A percentile compares a stretch with the other conserved stretches of the same genome.
Evolutionary conservation across 495 filamentous ascomycete species (phyloP).

Genomic region (Filosporella fistucella): DNA sequence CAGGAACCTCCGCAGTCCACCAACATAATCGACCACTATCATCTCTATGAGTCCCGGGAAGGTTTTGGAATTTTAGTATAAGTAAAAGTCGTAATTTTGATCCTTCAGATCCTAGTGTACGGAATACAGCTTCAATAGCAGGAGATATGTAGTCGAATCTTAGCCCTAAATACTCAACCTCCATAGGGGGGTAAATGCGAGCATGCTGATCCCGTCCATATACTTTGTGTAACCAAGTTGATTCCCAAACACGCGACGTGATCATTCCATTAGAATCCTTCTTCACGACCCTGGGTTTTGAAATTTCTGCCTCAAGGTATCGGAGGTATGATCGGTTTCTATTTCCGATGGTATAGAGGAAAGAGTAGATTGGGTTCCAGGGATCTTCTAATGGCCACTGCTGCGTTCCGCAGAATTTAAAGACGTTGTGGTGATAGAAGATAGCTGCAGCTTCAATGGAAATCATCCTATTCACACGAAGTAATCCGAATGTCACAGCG

Average conservation of each 20-base stretch:
- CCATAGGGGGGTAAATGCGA: conserved; percentile 3
- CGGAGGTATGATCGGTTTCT: not conserved
- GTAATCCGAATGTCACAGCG: not conserved
- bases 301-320: not conserved
- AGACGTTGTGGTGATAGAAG: conserved; percentile 5
- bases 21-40: conserved; percentile 1
- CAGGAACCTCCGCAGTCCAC: conserved; percentile 4
- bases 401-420: not conserved
- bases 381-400: not conserved
- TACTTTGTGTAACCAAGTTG: not conserved
- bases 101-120: conserved; percentile 3
- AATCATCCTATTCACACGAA: not conserved
- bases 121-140: conserved; percentile 7
- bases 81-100: conserved; percentile 7
- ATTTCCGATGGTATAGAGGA: conserved; percentile 1
- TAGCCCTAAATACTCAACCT: conserved; percentile 1
- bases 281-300: not conserved
- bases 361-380: conserved; percentile 8
- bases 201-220: conserved; percentile 5
- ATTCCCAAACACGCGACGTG: not conserved
- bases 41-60: not conserved
- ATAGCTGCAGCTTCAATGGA: conserved; percentile 1
- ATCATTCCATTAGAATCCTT: conserved; percentile 1
- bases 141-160: conserved; percentile 3
- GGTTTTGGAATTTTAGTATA: not conserved